phyloP scores from a whole-genome alignment of 2,329 filamentous ascomycete genomes.

The Colletotrichum abscissum region DNA sequence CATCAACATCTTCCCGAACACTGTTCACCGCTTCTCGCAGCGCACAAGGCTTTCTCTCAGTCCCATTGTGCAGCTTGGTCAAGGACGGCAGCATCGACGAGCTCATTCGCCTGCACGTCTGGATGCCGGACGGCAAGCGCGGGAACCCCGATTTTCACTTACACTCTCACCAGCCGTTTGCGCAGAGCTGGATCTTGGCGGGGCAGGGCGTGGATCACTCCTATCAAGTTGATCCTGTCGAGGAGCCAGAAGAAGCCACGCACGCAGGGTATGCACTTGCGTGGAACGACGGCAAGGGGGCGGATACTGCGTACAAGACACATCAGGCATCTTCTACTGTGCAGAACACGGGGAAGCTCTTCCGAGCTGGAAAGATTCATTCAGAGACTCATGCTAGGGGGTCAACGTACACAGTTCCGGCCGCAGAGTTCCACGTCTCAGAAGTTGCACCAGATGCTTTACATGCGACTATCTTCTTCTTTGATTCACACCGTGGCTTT shows the following conservation, averaged over 20 bases:
- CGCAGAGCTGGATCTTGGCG: conserved; percentile 49
- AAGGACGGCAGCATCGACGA: conserved; percentile 46
- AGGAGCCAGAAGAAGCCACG: conserved; percentile 38
- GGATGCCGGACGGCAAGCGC: conserved; percentile 45
- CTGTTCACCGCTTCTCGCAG: conserved; percentile 39
- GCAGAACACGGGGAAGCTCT: conserved; percentile 40
- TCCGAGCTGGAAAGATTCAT: conserved; percentile 28
- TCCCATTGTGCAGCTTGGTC: conserved; percentile 48
- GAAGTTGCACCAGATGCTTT: conserved; percentile 42
- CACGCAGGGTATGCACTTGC: conserved; percentile 43
- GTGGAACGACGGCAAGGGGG: conserved; percentile 42
- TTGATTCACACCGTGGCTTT: conserved; percentile 48
- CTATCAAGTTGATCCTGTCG: conserved; percentile 40
- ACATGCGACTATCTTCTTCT: conserved; percentile 50
- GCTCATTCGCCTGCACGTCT: conserved; percentile 49
- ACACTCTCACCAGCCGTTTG: conserved; percentile 49
- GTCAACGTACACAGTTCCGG: conserved; percentile 44
- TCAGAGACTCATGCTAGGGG: conserved; percentile 34
- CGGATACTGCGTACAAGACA: conserved; percentile 39
- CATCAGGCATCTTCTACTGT: conserved; percentile 41
- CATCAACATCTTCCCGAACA: background rate
- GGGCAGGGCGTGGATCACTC: conserved; percentile 46
- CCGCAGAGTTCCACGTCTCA: conserved; percentile 43
- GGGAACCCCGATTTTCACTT: conserved; percentile 41
- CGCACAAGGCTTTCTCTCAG: conserved; percentile 48